Conservation (phyloP, 352 stramenopile genomes). For the Phytophthora sansomeana region DNA sequence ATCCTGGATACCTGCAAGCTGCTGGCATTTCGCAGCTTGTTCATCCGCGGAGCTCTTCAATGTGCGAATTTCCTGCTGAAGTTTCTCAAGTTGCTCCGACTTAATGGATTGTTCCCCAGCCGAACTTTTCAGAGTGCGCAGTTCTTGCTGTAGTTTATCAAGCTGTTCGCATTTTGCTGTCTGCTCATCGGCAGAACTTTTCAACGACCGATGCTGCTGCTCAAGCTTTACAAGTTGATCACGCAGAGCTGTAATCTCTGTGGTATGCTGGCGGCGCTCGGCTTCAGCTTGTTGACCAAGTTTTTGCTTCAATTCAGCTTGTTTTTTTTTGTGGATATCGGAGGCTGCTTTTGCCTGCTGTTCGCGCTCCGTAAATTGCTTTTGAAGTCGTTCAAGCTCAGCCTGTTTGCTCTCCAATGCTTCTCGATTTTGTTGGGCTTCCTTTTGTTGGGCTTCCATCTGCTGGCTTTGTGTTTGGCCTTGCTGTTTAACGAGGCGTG, state of each 20-base stretch:
- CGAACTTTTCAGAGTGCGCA: conserved; percentile 16
- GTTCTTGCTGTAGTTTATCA: conserved; percentile 32
- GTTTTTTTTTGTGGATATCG: conserved; percentile 17
- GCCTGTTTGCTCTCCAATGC: conserved; percentile 33
- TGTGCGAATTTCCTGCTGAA: conserved; percentile 30
- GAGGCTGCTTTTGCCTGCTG: conserved; percentile 17
- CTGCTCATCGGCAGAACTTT: conserved; percentile 24
- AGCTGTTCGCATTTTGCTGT: conserved; percentile 23
- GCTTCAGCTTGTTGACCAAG: conserved; percentile 22
- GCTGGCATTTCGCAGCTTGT: conserved; percentile 15
- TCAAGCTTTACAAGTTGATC: conserved; percentile 30
- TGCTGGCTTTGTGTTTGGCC: conserved; percentile 32
- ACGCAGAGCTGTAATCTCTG: conserved; percentile 19
- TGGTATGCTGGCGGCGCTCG: conserved; percentile 8
- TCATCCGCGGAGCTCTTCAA: conserved; percentile 16
- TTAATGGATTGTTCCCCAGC: conserved; percentile 20
- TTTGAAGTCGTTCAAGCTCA: conserved; percentile 34
- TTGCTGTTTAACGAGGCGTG: conserved; percentile 31
- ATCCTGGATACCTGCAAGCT: conserved; percentile 26
- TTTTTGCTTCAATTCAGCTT: conserved; percentile 16
- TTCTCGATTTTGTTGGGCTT: conserved; percentile 37
- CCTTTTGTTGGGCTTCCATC: conserved; percentile 31
- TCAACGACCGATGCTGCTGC: conserved; percentile 22
- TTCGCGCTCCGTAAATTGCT: conserved; percentile 21
- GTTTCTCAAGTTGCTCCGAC: conserved; percentile 21